Base-by-base conservation (phyloP, 257 asterid genomes). In the Capsicum pubescens region DNA sequence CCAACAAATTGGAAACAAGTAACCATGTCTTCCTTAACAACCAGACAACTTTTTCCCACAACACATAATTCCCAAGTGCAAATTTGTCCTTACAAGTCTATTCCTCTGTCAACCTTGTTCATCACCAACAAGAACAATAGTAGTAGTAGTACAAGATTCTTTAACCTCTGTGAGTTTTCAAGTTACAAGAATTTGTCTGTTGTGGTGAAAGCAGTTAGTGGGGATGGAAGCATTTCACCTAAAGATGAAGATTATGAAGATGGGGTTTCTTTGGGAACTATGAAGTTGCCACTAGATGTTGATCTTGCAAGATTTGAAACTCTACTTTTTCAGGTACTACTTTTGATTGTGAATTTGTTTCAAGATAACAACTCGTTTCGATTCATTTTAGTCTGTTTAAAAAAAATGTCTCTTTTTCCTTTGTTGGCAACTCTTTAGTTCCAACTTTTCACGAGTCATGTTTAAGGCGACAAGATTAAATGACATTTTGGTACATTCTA, bases 261-360 rank as follows among this genome's bases (percentile, higher is more conserved):
- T 9, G 99, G 99, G 10, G 95, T 93, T 83, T 91, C 98, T 57
- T 84, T 94, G 70, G 98, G 98, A 36, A 93, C 99, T 82, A 85
- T 95, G 98, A 95, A 94, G 59, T 93, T 95, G 59, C 99, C 99
- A 9, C 54, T 82, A 3, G 82, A 95, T 83, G 91, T 90, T 60
- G 97, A 95, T 79, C 81, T 95, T 13, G 84, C 91, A 68, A 89
- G 97, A 89, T 95, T 95, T 61, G 99, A 95, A 87, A 87, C 91
- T n/a, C 79, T 95, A 86, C 91, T 94, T 61, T 94, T 95, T 89
- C 99, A 95, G 99, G 98, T 94, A 64, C 12, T 26, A 35, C 61
- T 61, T 64, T 48, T 16, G 32, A 16, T 50, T 58, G 21, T 15
- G 13, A 84, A 9, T 80, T 57, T 60, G 21, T 32, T 56, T 54